Evolutionary conservation across 2,329 filamentous ascomycete genomes (phyloP), one percentile per base, ranked within the genome.

Genomic region (Monosporascus sp.): DNA sequence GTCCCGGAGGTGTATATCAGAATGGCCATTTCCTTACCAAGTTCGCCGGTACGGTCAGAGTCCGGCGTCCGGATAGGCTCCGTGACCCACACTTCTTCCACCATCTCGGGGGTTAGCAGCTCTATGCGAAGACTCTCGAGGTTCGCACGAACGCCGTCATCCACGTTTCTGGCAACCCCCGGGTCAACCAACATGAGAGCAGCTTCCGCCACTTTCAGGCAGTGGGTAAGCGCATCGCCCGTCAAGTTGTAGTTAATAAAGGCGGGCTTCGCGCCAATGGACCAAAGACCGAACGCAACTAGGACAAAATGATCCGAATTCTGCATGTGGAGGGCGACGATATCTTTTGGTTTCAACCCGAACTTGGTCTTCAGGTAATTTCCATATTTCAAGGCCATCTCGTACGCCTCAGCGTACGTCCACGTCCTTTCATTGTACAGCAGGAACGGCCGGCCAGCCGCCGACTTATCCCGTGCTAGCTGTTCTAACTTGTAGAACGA

Each of bases 1-100:
- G 91, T 95, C 19, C 91, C 91, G 31, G 87, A 91, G 0, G 91
- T 95, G 69, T 89, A 95, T 60, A 96, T 92, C 58, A 96, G 79
- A 45, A 87, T 77, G 1, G 83, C 86, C 74, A 90, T 83, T 54
- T 84, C 80, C 7, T 78, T 71, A 7, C 73, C 64, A 19, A 74
- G 70, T 52, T 78, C 69, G 17, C 82, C 78, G 48, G 72, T 70
- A 55, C 85, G 78, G 46, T 76, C 70, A 46, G 76, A 69, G 68
- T 90, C 81, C 14, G 86, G 77, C 36, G 80, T 78, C 5, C 88
- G 79, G 22, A 77, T 65, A 1, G 82, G 75, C 1, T 79, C 71
- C 16, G 75, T 78, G 1, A 75, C 71, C 36, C 76, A 59, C 20
- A 84, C 79, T 49, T 85, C 75, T 1, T 75, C 69, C 60, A 87